Evolutionary conservation across 1,284 basidiomycete species (phyloP).

Genomic region (Trichosporon coremiiforme): DNA sequence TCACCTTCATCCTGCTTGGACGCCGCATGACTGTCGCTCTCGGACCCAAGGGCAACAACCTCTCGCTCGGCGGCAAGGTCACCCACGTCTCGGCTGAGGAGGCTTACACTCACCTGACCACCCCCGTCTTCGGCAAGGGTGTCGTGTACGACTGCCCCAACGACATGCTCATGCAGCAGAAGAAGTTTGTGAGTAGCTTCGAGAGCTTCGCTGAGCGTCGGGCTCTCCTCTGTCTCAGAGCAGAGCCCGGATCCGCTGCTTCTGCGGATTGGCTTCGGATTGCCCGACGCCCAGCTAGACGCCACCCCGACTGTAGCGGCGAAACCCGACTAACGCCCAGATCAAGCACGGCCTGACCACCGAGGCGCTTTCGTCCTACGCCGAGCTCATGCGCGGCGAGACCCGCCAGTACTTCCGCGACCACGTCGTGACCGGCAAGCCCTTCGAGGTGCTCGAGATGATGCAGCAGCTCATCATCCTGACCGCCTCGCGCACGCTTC

Average conservation of each 20-base stretch:
- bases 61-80: conserved; percentile 91
- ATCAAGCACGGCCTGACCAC: conserved; percentile 90
- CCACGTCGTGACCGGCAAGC: conserved; percentile 40
- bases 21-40: conserved; percentile 88
- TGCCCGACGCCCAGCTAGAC: no score
- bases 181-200: conserved; percentile 69
- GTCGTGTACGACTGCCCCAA: conserved; percentile 99
- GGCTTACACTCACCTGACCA: conserved; percentile 91
- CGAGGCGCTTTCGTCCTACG: conserved; percentile 89
- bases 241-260: background rate
- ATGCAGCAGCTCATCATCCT: conserved; percentile 95
- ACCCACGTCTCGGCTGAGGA: conserved; percentile 93
- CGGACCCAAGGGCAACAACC: conserved; percentile 90
- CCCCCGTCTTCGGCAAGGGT: conserved; percentile 92
- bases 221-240: background rate
- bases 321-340: conserved; percentile 34
- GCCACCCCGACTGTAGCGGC: background rate
- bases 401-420: conserved; percentile 69
- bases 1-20: conserved; percentile 90
- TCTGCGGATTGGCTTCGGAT: background rate
- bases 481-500: conserved; percentile 88
- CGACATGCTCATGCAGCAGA: conserved; percentile 97
- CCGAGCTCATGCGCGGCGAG: conserved; percentile 86
- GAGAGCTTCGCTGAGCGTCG: background rate
- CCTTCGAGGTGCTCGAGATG: conserved; percentile 66